Conservation (phyloP, 1,284 basidiomycete genomes). For the Rhodotorula glutinis region DNA sequence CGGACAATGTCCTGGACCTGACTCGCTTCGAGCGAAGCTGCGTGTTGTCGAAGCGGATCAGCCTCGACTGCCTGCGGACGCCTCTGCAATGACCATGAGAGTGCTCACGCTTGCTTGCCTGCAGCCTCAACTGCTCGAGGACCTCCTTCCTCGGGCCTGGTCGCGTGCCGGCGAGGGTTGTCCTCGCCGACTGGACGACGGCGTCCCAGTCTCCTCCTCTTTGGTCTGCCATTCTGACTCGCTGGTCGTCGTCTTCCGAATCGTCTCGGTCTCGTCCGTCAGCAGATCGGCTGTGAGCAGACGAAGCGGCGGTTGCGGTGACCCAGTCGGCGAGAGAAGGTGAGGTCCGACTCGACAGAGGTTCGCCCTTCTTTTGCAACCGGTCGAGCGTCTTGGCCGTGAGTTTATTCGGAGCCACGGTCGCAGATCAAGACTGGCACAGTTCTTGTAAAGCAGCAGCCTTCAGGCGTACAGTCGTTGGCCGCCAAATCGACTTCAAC, state of each 20-base stretch:
- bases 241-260: too few relatives aligned
- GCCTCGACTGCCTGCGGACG: too few relatives aligned
- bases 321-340: slow-evolving; percentile 14
- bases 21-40: slow-evolving; percentile 54
- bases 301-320: not conserved
- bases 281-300: not conserved
- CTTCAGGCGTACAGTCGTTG: not conserved
- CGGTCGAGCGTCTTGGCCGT: slow-evolving; percentile 21
- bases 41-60: not conserved
- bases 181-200: not conserved
- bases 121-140: slow-evolving; percentile 9
- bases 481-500: not conserved
- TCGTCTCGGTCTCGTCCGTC: not conserved
- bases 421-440: not conserved
- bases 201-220: slow-evolving; percentile 24
- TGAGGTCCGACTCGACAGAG: not conserved
- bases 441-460: not conserved
- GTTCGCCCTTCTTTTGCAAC: not conserved
- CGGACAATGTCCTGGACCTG: slow-evolving; percentile 69
- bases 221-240: not conserved
- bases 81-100: too few relatives aligned
- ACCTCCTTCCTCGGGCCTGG: slow-evolving; percentile 3
- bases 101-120: slow-evolving; percentile 15
- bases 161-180: not conserved
- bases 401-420: slow-evolving; percentile 11